A percentile compares a stretch with the other conserved stretches of the same genome.
These are phyloP conservation scores for Metschnikowia peoriensis DNA, from an alignment of 805 yeast species.

Conservation along the genomic window DNA sequence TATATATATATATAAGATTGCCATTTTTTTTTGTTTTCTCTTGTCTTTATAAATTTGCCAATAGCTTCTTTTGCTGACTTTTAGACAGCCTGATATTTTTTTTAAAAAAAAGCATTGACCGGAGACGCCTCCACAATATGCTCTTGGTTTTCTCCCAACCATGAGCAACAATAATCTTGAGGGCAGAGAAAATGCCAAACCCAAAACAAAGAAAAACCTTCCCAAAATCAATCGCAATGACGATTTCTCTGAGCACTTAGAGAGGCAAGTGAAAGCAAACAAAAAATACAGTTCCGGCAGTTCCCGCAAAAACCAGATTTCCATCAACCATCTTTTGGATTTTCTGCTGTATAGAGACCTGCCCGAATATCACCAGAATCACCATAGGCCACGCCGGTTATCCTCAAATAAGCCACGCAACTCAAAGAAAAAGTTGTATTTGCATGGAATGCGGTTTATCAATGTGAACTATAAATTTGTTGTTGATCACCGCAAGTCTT, in stretches of 20 bases:
- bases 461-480: constrained; percentile 84
- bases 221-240: constrained; percentile 7
- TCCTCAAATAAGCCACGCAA: constrained; percentile 11
- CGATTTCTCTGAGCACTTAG: constrained; percentile 8
- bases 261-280: constrained; percentile 8
- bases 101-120: background rate
- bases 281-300: constrained; percentile 3
- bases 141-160: constrained; percentile 4
- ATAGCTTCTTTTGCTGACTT: too few relatives aligned
- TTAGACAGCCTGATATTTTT: too few relatives aligned
- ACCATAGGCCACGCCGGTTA: constrained; percentile 14
- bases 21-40: background rate
- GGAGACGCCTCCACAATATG: constrained; percentile 8
- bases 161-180: constrained; percentile 10
- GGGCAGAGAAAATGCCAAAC: constrained; percentile 3
- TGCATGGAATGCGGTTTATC: constrained; percentile 66
- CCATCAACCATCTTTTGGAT: constrained; percentile 65
- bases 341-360: constrained; percentile 45
- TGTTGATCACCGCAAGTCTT: constrained; percentile 62
- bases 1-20: background rate
- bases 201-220: background rate
- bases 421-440: constrained; percentile 33
- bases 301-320: constrained; percentile 24
- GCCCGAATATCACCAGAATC: constrained; percentile 30
- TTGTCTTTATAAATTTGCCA: too few relatives aligned